phyloP scores from a whole-genome alignment of 2,329 filamentous ascomycete species.

The Fonsecaea nubica region DNA sequence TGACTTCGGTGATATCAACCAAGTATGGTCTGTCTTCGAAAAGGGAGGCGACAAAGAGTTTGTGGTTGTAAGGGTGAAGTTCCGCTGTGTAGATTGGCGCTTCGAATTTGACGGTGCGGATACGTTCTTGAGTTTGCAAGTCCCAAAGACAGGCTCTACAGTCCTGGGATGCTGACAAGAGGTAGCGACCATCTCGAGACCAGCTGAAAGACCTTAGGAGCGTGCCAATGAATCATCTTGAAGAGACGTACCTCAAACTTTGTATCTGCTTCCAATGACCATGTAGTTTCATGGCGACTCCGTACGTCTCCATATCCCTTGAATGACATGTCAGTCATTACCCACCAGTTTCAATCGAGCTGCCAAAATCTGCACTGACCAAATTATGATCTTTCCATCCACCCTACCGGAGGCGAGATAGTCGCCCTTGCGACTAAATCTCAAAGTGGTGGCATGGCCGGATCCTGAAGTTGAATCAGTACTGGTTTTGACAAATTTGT shows the following conservation, averaged over 20 bases:
- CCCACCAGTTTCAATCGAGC: not conserved
- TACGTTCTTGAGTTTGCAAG: slow-evolving; percentile 71
- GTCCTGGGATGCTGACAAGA: slow-evolving; percentile 91
- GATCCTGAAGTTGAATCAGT: slow-evolving; percentile 52
- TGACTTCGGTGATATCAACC: slow-evolving; percentile 75
- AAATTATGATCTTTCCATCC: slow-evolving; percentile 93
- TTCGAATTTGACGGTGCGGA: slow-evolving; percentile 87
- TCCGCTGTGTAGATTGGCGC: slow-evolving; percentile 96
- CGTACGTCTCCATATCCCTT: slow-evolving; percentile 90
- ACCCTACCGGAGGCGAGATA: slow-evolving; percentile 90
- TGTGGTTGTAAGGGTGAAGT: slow-evolving; percentile 85
- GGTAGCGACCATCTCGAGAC: slow-evolving; percentile 88
- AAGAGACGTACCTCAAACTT: slow-evolving; percentile 67
- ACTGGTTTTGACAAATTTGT: not conserved
- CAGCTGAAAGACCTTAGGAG: slow-evolving; percentile 61
- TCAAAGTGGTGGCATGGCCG: slow-evolving; percentile 70
- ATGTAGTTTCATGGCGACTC: slow-evolving; percentile 89
- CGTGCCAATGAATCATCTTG: not conserved
- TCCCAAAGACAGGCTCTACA: slow-evolving; percentile 99
- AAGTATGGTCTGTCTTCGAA: slow-evolving; percentile 93
- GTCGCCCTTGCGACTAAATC: slow-evolving; percentile 94
- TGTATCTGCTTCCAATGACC: slow-evolving; percentile 95
- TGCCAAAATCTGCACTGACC: slow-evolving; percentile 25
- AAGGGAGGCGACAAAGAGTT: slow-evolving; percentile 85
- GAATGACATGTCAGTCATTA: slow-evolving; percentile 2